Percentiles rank a stretch among this genome's conserved stretches.
phyloP scores from a whole-genome alignment of 805 yeast genomes.

The Wickerhamomyces bovis region DNA sequence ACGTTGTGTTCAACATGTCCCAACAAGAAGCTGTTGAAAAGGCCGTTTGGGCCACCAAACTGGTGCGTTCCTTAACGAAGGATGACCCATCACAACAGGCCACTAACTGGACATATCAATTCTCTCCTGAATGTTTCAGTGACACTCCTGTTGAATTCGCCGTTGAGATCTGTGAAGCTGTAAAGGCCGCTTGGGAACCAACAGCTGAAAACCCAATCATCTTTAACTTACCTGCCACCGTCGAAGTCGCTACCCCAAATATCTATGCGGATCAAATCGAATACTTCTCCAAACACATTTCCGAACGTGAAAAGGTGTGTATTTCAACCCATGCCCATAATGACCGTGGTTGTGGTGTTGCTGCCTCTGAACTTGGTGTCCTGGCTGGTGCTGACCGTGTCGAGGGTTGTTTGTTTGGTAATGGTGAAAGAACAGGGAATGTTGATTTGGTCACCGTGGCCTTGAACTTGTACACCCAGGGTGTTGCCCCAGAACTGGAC shows the following conservation, averaged over 20 bases:
- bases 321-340: conserved; percentile 73
- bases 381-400: conserved; percentile 85
- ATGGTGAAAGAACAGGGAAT: conserved; percentile 83
- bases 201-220: conserved; percentile 67
- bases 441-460: conserved; percentile 75
- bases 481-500: conserved; percentile 65
- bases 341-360: conserved; percentile 81
- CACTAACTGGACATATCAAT: conserved; percentile 67
- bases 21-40: conserved; percentile 59
- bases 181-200: conserved; percentile 74
- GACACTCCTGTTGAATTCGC: conserved; percentile 73
- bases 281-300: conserved; percentile 59
- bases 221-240: conserved; percentile 77
- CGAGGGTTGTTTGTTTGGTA: conserved; percentile 78
- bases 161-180: conserved; percentile 74
- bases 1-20: conserved; percentile 69
- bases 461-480: conserved; percentile 72
- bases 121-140: conserved; percentile 73
- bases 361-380: conserved; percentile 71
- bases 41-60: conserved; percentile 65
- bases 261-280: conserved; percentile 78
- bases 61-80: conserved; percentile 64
- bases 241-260: conserved; percentile 71
- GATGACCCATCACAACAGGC: conserved; percentile 62
- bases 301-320: conserved; percentile 65